A percentile compares a stretch with the other conserved stretches of the same genome.
phyloP scores from a whole-genome alignment of 2,329 filamentous ascomycete species.

The Cordyceps militaris region DNA sequence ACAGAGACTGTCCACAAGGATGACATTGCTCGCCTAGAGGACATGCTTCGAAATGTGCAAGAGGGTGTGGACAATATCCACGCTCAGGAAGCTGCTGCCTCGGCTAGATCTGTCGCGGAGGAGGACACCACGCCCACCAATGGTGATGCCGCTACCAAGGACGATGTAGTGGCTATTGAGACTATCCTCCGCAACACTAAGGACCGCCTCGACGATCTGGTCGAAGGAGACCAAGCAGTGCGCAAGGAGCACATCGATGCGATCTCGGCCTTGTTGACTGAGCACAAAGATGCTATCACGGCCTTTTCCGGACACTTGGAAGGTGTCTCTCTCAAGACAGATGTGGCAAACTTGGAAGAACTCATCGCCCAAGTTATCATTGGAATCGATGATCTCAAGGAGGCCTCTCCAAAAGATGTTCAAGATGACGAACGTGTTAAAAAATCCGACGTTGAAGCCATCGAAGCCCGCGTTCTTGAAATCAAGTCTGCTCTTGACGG shows the following conservation, averaged over 20 bases:
- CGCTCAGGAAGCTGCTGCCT: conserved; percentile 22
- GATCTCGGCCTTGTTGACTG: conserved; percentile 59
- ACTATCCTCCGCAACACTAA: conserved; percentile 87
- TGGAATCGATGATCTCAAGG: conserved; percentile 67
- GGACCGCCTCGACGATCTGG: conserved; percentile 71
- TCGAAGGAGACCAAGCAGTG: conserved; percentile 65
- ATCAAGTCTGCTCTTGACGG: conserved; percentile 73
- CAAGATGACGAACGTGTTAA: conserved; percentile 56
- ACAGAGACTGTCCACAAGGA: conserved; percentile 35
- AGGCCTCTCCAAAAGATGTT: conserved; percentile 43
- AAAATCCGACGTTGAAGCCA: conserved; percentile 74
- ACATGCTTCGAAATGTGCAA: conserved; percentile 43
- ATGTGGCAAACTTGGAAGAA: conserved; percentile 68
- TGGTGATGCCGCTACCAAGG: conserved; percentile 44
- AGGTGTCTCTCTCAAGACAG: conserved; percentile 66
- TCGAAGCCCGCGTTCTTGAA: conserved; percentile 77
- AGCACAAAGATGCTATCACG: conserved; percentile 67
- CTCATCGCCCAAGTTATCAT: conserved; percentile 71
- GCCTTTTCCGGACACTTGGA: conserved; percentile 62
- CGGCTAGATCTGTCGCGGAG: conserved; percentile 16
- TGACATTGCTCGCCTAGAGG: conserved; percentile 50
- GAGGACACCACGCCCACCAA: conserved; percentile 12
- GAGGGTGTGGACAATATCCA: conserved; percentile 40
- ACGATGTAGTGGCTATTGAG: conserved; percentile 87
- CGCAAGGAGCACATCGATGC: conserved; percentile 58